Base-by-base conservation (phyloP, 192 early-diverging fungal species). In the Backusella macrospora region DNA sequence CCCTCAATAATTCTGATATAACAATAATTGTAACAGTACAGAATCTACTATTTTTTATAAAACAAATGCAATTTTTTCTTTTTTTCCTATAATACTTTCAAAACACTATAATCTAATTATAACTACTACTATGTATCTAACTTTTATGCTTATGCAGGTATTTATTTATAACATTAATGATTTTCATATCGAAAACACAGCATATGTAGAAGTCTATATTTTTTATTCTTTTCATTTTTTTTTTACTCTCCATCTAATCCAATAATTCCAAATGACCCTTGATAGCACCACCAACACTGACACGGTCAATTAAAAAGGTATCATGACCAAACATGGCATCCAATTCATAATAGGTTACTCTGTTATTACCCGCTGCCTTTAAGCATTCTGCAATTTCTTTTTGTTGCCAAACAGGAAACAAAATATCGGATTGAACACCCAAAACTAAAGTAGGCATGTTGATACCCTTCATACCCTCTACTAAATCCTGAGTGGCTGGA, bases 271-370 rank as follows among this genome's bases (percentile, higher is more conserved):
- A 76, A 74, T 93, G 92, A 4, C 97, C 97, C 84, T 97, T 97
- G 71, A 99, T 90, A 13, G 97, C 97, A 39, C 92, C 92, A 37
- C 97, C 97, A 37, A 98, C 93, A 66, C 92, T 95, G 65, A 92
- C 87, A 23, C 89, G 80, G 78, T 97, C 96, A 71, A 99, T 94
- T 73, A 97, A 85, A 77, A 98, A 97, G 5, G 97, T 97, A 73
- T 99, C 97, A 76, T 99, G 97, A 8, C 97, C 97, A 80, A 95
- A 99, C 85, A 96, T 90, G 44, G 96, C 92, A 80, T 98, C 97
- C 5, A 98, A 87, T 84, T 98, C 97, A 73, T 97, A 99, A 77
- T 97, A 98, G 7, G 97, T 97, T 6, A 99, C 96, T 23, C 85
- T 80, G 46, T 87, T 86, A 84, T 99, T 99, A 14, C 97, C 97